These are phyloP conservation scores for Hymenoscyphus occultus DNA, from an alignment of 2,329 filamentous ascomycete species.

Conservation along the genomic window DNA sequence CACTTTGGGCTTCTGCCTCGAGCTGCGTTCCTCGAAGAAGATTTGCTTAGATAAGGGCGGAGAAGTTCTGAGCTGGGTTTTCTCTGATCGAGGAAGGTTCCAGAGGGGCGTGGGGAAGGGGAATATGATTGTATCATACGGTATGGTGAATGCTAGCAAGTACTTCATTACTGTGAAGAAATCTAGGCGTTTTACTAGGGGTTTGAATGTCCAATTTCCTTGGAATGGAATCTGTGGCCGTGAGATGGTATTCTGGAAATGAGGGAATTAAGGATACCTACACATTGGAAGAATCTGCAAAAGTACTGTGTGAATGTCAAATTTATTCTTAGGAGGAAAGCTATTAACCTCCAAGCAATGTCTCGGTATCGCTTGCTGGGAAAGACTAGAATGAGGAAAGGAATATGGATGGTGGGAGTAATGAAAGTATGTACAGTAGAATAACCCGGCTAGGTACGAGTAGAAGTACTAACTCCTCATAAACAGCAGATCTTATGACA, in stretches of 20 bases:
- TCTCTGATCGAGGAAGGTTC: slow-evolving; percentile 60
- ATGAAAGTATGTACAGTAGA: neutral
- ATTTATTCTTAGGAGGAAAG: neutral
- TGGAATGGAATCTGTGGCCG: slow-evolving; percentile 8
- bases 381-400: slow-evolving; percentile 3
- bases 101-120: slow-evolving; percentile 63
- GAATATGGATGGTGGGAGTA: neutral
- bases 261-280: neutral
- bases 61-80: slow-evolving; percentile 46
- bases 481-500: neutral
- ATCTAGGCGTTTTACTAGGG: slow-evolving; percentile 49
- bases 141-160: slow-evolving; percentile 55
- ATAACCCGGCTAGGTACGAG: neutral
- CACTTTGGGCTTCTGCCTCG: neutral
- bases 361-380: neutral
- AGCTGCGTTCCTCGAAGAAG: neutral
- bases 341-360: neutral
- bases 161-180: slow-evolving; percentile 63
- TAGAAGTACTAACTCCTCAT: neutral
- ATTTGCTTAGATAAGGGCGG: neutral
- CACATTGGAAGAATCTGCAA: slow-evolving; percentile 7
- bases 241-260: neutral
- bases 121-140: slow-evolving; percentile 57
- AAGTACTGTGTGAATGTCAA: neutral
- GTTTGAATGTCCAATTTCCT: slow-evolving; percentile 17